These are phyloP conservation scores for Erysiphe pisi DNA, from an alignment of 2,329 filamentous ascomycete species.

Conservation along the genomic window DNA sequence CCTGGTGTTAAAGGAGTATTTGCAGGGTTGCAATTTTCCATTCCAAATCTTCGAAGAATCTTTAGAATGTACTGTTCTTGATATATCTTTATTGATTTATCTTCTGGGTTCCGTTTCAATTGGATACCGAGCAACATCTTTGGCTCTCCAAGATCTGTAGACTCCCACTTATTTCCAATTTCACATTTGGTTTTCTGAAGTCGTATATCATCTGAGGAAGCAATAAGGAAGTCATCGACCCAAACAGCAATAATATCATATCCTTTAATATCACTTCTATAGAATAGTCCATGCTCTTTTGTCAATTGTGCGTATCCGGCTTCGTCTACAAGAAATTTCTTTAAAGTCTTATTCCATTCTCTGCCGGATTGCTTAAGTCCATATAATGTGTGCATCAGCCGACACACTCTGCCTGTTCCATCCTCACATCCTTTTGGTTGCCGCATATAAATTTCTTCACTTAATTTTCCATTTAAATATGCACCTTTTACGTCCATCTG, in stretches of 20 bases:
- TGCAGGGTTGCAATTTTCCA: slow-evolving; percentile 9
- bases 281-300: too few species aligned
- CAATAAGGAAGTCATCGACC: too few species aligned
- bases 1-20: not conserved
- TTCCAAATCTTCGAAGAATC: not conserved
- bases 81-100: slow-evolving; percentile 19
- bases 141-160: too few species aligned
- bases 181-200: too few species aligned
- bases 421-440: slow-evolving; percentile 10
- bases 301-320: too few species aligned
- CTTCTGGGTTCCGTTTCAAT: not conserved
- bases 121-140: too few species aligned
- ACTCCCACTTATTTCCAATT: too few species aligned
- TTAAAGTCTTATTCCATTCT: too few species aligned
- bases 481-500: slow-evolving; percentile 1
- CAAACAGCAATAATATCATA: too few species aligned
- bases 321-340: too few species aligned
- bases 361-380: not conserved
- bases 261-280: too few species aligned
- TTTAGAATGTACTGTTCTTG: slow-evolving; percentile 18
- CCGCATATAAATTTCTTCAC: not conserved
- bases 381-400: not conserved
- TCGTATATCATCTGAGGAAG: too few species aligned
- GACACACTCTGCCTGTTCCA: slow-evolving; percentile 15
- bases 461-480: not conserved